phyloP scores from a whole-genome alignment of 768 basidiomycete species.

The Termitomyces sp. region DNA sequence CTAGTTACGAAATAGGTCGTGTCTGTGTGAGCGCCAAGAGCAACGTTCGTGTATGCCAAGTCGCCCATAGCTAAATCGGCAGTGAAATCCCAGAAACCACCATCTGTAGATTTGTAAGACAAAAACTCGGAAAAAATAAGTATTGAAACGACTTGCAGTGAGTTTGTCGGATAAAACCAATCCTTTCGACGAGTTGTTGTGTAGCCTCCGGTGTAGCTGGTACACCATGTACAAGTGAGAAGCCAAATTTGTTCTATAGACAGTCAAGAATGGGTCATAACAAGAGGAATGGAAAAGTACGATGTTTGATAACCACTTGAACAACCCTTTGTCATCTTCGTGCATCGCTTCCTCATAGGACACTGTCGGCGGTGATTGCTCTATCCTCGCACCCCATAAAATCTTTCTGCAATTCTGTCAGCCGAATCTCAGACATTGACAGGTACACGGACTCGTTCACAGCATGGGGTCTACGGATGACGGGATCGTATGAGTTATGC shows the following conservation, averaged over 20 bases:
- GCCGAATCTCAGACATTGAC: background rate
- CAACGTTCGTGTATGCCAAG: constrained; percentile 88
- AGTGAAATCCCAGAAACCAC: constrained; percentile 96
- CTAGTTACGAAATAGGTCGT: constrained; percentile 60
- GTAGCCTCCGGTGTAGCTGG: constrained; percentile 81
- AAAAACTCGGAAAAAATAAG: background rate
- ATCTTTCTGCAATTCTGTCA: constrained; percentile 42
- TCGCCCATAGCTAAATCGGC: constrained; percentile 88
- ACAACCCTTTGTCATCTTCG: constrained; percentile 57
- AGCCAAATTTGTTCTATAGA: constrained; percentile 75
- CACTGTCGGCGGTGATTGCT: constrained; percentile 68
- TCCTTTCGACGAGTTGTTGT: constrained; percentile 67
- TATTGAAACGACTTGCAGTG: constrained; percentile 28
- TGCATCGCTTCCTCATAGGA: constrained; percentile 71
- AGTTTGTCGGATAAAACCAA: constrained; percentile 88
- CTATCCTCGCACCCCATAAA: constrained; percentile 79
- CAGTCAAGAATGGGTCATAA: background rate
- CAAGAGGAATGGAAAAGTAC: constrained; percentile 38
- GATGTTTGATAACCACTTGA: constrained; percentile 77
- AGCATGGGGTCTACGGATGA: constrained; percentile 25
- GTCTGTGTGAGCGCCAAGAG: constrained; percentile 78
- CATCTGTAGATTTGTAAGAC: constrained; percentile 47
- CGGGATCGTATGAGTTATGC: constrained; percentile 77
- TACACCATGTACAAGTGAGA: constrained; percentile 81
- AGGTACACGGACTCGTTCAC: constrained; percentile 38